Evolutionary conservation across 2,329 filamentous ascomycete genomes (phyloP), one percentile per base, ranked within the genome.

Genomic region (Cytospora chrysosperma): DNA sequence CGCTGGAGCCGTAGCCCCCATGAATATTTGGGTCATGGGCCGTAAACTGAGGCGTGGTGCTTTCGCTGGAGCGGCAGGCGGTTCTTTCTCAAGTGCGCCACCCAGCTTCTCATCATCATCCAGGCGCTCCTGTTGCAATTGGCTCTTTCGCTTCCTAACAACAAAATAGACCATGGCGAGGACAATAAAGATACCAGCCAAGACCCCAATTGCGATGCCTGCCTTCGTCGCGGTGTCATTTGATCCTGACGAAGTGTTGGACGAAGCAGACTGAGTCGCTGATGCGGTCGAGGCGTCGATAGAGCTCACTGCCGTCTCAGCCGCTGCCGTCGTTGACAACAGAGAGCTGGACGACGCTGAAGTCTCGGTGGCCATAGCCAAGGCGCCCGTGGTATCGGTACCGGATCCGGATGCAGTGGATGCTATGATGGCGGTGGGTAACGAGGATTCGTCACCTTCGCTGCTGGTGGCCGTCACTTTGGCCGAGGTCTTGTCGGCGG

Each of bases 21-120:
- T 90, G 47, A 91, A 82, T 76, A 97, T 93, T 71, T 95, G 88
- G 49, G 92, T 94, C 56, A 95, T 85, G 3, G 93, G 93, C 56
- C 92, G 89, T 60, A 97, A 82, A 72, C 92, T 96, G 66, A 97
- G 83, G 67, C 89, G 89, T n/a, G 93, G 92, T 52, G 93, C 88
- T 37, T 79, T 83, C 32, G 81, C 79, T 67, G 74, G 77, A 67
- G 79, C 83, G 12, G 34, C 21, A 68, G 74, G 79, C 61, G 77
- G 43, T 57, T 70, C 70, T 50, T 74, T 74, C 56, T 72, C 74
- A 52, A 76, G 76, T 10, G 77, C 73, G 4, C 77, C 75, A 63
- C 79, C 73, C 61, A 77, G 71, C 77, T 93, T 93, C 75, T 93
- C 90, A 70, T 91, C 82, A 65, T 89, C 84, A 2, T 73, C 72